Evolutionary conservation across 495 filamentous ascomycete species (phyloP).

Genomic region (Aspergillus cristatus): DNA sequence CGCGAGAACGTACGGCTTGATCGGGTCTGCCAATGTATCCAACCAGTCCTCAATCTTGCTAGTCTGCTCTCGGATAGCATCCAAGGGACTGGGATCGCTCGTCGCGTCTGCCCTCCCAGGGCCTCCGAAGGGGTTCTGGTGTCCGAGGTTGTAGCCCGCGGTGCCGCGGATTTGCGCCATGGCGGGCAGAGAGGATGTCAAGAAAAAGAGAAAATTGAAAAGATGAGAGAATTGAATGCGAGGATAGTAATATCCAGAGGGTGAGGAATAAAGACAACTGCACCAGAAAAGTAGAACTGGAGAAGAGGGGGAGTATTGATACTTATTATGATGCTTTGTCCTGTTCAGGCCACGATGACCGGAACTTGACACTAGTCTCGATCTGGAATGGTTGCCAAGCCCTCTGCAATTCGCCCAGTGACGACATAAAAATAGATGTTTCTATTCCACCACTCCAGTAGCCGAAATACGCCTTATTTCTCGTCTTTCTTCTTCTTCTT

Average conservation of each 20-base stretch:
- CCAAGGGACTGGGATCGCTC: conserved; percentile 77
- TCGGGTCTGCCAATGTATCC: conserved; percentile 78
- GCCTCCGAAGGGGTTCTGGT: conserved; percentile 63
- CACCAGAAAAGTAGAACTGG: conserved; percentile 1
- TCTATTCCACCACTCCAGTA: too few relatives aligned
- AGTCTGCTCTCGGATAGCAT: conserved; percentile 85
- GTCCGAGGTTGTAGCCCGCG: conserved; percentile 87
- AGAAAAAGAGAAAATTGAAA: conserved; percentile 2
- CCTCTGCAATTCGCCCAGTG: conserved; percentile 10
- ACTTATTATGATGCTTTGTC: conserved; percentile 7
- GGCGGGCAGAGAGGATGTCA: conserved; percentile 11
- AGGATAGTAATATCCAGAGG: conserved; percentile 18
- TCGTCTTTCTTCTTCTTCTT: too few relatives aligned
- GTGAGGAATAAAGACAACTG: conserved; percentile 16
- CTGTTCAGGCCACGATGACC: conserved; percentile 38
- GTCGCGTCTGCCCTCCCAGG: conserved; percentile 51
- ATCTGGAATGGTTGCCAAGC: conserved; percentile 12
- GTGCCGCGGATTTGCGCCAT: conserved; percentile 98
- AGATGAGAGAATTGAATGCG: conserved; percentile 9
- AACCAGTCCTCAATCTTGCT: conserved; percentile 96
- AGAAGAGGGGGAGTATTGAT: neutral
- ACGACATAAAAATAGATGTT: conserved; percentile 26
- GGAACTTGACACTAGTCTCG: conserved; percentile 28
- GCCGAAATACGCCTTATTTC: too few relatives aligned
- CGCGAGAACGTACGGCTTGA: conserved; percentile 80